Evolutionary conservation across 2,329 filamentous ascomycete species (phyloP), one percentile per base, ranked within the genome.

Genomic region (Magnaporthales sp.): DNA sequence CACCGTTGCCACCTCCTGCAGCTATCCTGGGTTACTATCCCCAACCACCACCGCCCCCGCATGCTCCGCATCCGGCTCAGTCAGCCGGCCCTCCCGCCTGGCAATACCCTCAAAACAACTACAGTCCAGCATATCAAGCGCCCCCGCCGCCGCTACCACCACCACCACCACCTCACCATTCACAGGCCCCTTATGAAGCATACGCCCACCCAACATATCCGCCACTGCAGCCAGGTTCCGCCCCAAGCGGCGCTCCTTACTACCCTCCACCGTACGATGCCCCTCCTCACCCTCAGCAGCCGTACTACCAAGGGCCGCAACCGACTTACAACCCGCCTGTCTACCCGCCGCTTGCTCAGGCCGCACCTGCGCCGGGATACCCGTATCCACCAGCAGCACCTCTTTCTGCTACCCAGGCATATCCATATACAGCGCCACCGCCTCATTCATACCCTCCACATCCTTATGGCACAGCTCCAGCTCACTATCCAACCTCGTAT

Each of bases 31-130:
- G 56, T 24, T 60, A 60, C 26, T 27, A 60, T 26, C 56, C 56
- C 22, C 72, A 71, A 15, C 70, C 71, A 8, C 71, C 68, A 22
- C 73, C 72, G 66, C 72, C 70, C 10, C 68, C 71, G 30, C 71
- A 72, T 32, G 66, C 67, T 29, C 69, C 68, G 27, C 70, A 70
- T 65, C 64, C 67, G 30, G 62, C 68, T 66, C 68, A 67, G 51
- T 63, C 68, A 4, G 27, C 63, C 63, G 32, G 38, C 9, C 68
- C 71, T 66, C 70, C 71, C 7, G 64, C 70, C 15, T 73, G 71
- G 15, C 68, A 70, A 4, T 67, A 67, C 51, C 69, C 69, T 1
- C 63, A 68, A 22, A 19, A 51, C 56, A n/a, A 56, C 68, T 72
- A 73, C 31, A 68, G 68, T 7, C 19, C 64, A 8, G 64, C 51